Evolutionary conservation across 108 stramenopile species (phyloP).

Genomic region (Stephanodiscus triporus): DNA sequence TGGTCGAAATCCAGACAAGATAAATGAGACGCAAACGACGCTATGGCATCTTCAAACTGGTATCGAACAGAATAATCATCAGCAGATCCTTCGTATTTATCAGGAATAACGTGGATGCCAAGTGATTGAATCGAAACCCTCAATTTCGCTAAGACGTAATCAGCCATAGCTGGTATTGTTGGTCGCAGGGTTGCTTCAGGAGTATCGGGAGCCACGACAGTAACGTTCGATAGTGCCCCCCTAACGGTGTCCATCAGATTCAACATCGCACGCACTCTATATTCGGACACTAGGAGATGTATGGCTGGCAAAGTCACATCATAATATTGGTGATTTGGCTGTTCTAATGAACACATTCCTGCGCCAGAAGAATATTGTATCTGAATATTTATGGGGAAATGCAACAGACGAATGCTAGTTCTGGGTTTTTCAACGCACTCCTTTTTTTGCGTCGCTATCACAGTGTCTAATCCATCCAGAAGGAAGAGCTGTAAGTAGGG

Average conservation of each 20-base stretch:
- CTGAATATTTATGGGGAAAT: background rate
- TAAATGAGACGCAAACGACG: constrained; percentile 55
- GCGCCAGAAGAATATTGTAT: background rate
- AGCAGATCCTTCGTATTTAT: constrained; percentile 4
- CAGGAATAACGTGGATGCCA: constrained; percentile 12
- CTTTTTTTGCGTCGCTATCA: constrained; percentile 6
- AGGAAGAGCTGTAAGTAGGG: background rate
- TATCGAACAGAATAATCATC: constrained; percentile 5
- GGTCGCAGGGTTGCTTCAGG: constrained; percentile 10
- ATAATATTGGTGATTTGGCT: background rate
- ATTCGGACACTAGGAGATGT: constrained; percentile 27
- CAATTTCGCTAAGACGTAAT: constrained; percentile 11
- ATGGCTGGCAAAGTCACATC: constrained; percentile 16
- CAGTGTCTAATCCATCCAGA: background rate
- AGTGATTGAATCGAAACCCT: constrained; percentile 27
- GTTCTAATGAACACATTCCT: background rate
- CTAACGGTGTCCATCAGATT: background rate
- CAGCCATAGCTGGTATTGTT: constrained; percentile 14
- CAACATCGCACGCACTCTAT: constrained; percentile 19
- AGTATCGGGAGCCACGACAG: background rate
- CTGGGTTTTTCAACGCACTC: background rate
- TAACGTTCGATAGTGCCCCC: background rate
- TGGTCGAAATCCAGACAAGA: constrained; percentile 66
- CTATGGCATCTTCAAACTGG: constrained; percentile 52
- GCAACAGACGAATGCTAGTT: background rate